Percentiles rank a stretch among this genome's conserved stretches.
Conservation (phyloP, 495 filamentous ascomycete species). For the Patellaria atrata region DNA sequence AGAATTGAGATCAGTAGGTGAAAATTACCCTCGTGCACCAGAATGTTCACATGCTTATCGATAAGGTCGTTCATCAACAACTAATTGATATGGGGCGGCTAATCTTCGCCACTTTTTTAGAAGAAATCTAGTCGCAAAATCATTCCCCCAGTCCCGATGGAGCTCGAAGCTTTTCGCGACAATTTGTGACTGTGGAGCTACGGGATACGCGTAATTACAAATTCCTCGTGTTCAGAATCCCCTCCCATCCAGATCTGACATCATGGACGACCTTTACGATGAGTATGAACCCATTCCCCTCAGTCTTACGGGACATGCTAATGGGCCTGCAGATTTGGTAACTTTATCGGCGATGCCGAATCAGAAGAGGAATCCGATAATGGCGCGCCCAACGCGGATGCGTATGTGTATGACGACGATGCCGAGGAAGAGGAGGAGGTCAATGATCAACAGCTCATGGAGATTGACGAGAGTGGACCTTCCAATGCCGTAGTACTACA, state of each 20-base stretch:
- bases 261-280: conserved; percentile 33
- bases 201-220: too few relatives aligned
- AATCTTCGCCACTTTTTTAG: too few relatives aligned
- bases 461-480: conserved; percentile 83
- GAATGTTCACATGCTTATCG: too few relatives aligned
- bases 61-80: too few relatives aligned
- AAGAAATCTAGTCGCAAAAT: too few relatives aligned
- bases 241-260: conserved; percentile 2
- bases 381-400: conserved; percentile 51
- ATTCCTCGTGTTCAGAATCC: too few relatives aligned
- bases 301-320: not conserved
- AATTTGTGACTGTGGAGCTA: too few relatives aligned
- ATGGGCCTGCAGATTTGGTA: conserved; percentile 60
- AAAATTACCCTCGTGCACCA: too few relatives aligned
- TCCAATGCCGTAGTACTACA: conserved; percentile 94
- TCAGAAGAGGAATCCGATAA: conserved; percentile 68
- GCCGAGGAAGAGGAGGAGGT: conserved; percentile 47
- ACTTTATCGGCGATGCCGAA: conserved; percentile 86
- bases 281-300: conserved; percentile 13
- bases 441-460: conserved; percentile 78
- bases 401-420: conserved; percentile 68
- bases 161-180: too few relatives aligned
- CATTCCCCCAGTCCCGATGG: too few relatives aligned
- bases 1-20: too few relatives aligned
- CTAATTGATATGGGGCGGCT: too few relatives aligned